Evolutionary conservation across 495 filamentous ascomycete genomes (phyloP), one percentile per base, ranked within the genome.

Genomic region (Aspergillus heteromorphus): DNA sequence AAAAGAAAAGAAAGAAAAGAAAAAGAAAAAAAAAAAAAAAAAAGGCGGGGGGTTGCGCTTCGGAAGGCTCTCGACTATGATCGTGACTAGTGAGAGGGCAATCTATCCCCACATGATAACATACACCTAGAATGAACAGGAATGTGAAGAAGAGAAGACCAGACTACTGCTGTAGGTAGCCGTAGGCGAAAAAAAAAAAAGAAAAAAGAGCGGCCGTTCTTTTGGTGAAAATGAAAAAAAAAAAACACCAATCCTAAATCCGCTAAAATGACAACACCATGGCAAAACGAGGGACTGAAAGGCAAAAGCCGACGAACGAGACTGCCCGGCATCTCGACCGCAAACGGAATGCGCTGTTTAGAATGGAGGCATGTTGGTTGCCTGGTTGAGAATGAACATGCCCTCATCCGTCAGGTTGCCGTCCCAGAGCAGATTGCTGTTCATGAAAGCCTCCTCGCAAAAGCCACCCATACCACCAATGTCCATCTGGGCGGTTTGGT

Each of bases 11-110:
- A 34, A 34, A 9, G 30, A 34, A 34, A 10, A 34, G 30, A 10
- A 34, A 13, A 34, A 34, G 30, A 34, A 34, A 34, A 34, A n/a
- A n/a, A n/a, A n/a, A n/a, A n/a, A n/a, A n/a, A n/a, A n/a, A n/a
- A n/a, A n/a, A n/a, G n/a, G n/a, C n/a, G 30, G 34, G 25, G 14
- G 19, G 5, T 21, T 45, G 42, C 42, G 23, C 13, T 47, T 9
- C 18, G 1, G 4, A 17, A 47, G 34, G 34, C 34, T 47, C 43
- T 47, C 43, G n/a, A 47, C 43, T 47, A 47, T 47, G 16, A 27
- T 17, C 43, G 21, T 47, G 13, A 47, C 43, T 47, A 47, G 43
- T 47, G 43, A 47, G 43, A 47, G 43, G 23, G 43, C 14, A 47
- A 29, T 21, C 23, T 16, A 47, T 47, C 43, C 13, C 21, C 13